Evolutionary conservation across 208 protist genomes (phyloP).

Genomic region (Wallacemonas sp.): DNA sequence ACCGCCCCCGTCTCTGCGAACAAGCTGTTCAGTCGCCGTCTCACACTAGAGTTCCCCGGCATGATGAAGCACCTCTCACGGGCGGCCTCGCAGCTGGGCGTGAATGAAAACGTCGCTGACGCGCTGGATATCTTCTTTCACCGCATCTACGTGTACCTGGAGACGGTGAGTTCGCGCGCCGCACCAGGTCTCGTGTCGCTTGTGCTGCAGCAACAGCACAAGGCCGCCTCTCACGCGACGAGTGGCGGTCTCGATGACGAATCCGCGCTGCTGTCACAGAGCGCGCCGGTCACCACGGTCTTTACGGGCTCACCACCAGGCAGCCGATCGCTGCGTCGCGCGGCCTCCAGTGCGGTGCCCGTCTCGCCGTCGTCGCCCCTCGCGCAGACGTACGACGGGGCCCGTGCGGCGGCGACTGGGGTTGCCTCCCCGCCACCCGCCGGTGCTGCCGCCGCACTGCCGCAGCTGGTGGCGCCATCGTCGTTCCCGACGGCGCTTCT

Average conservation of each 20-base stretch:
- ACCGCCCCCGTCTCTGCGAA: slow-evolving; percentile 46
- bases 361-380: slow-evolving; percentile 10
- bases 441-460: slow-evolving; percentile 18
- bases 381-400: not conserved
- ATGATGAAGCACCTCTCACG: slow-evolving; percentile 69
- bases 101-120: slow-evolving; percentile 55
- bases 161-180: slow-evolving; percentile 52
- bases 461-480: not conserved
- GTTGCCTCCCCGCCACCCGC: not conserved
- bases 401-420: not conserved
- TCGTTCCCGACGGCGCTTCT: slow-evolving; percentile 25
- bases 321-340: slow-evolving; percentile 3
- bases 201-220: slow-evolving; percentile 18
- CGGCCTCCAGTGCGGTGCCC: not conserved
- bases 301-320: not conserved
- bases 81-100: slow-evolving; percentile 40
- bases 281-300: not conserved
- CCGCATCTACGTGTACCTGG: slow-evolving; percentile 65
- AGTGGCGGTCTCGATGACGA: no score
- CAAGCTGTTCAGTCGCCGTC: slow-evolving; percentile 64
- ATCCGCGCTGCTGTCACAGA: not conserved
- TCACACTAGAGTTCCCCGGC: slow-evolving; percentile 74
- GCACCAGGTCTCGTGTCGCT: slow-evolving; percentile 30
- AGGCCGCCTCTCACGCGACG: no score
- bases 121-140: slow-evolving; percentile 78